phyloP scores from a whole-genome alignment of 345 rosid species.

The Combretum micranthum region DNA sequence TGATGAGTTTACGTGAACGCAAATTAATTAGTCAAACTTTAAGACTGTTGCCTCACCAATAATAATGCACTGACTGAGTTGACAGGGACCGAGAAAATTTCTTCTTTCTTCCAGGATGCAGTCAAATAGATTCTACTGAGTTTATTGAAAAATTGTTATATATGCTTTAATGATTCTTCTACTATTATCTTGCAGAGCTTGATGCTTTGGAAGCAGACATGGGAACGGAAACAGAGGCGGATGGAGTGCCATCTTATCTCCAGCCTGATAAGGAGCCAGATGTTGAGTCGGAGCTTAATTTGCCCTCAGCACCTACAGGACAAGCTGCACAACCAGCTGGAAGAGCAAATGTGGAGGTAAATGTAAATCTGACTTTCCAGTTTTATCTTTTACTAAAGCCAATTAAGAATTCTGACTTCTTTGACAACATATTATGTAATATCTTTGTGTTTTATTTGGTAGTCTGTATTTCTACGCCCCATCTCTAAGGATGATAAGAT shows the following conservation, averaged over 20 bases:
- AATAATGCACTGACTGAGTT: no score
- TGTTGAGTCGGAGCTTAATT: conserved; percentile 52
- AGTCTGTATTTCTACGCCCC: no score
- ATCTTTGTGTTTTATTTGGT: not conserved
- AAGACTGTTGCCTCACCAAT: no score
- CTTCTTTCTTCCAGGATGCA: no score
- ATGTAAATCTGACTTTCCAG: not conserved
- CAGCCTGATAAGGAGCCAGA: conserved; percentile 73
- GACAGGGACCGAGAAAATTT: no score
- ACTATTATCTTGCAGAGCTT: conserved; percentile 46
- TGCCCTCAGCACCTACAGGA: conserved; percentile 70
- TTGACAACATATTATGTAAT: not conserved
- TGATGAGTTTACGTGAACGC: no score
- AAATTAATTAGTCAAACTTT: no score
- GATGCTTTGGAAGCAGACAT: conserved; percentile 84
- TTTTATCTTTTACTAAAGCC: not conserved
- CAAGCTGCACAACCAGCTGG: conserved; percentile 33
- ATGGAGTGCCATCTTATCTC: conserved; percentile 74
- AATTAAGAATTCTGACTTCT: not conserved
- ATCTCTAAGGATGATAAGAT: no score
- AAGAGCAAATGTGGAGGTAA: conserved; percentile 53
- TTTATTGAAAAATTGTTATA: not conserved
- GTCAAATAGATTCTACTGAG: no score
- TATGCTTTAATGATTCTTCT: not conserved
- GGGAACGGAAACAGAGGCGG: conserved; percentile 75